phyloP scores from a whole-genome alignment of 2,329 filamentous ascomycete genomes.

The Albifimbria verrucaria region DNA sequence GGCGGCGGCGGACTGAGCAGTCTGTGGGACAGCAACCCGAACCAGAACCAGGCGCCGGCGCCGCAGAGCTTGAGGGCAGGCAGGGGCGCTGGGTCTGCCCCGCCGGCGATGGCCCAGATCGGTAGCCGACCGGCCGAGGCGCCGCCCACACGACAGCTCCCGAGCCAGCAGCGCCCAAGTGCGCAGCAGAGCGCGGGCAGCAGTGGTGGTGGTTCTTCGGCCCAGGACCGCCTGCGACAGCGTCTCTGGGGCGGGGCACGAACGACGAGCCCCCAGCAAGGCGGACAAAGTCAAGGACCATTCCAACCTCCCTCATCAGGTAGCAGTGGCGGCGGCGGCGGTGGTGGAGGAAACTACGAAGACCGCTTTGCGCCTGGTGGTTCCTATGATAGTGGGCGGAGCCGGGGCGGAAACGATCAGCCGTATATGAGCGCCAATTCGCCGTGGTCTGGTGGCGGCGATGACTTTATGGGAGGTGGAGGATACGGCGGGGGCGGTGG shows the following conservation, averaged over 20 bases:
- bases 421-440: slow-evolving; percentile 44
- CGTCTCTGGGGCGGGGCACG: slow-evolving; percentile 65
- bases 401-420: slow-evolving; percentile 26
- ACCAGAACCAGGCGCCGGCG: slow-evolving; percentile 25
- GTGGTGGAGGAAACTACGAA: slow-evolving; percentile 35
- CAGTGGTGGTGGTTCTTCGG: slow-evolving; percentile 46
- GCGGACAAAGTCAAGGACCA: slow-evolving; percentile 32
- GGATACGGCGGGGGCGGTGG: slow-evolving; percentile 29
- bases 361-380: slow-evolving; percentile 44
- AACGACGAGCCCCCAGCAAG: slow-evolving; percentile 51
- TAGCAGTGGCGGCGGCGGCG: slow-evolving; percentile 24
- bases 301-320: slow-evolving; percentile 40
- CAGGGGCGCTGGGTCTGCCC: slow-evolving; percentile 16
- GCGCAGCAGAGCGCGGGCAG: slow-evolving; percentile 62
- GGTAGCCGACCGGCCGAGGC: slow-evolving; percentile 26
- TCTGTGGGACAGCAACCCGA: slow-evolving; percentile 52
- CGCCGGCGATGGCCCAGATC: neutral
- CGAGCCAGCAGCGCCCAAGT: slow-evolving; percentile 71
- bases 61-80: slow-evolving; percentile 44
- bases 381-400: slow-evolving; percentile 34
- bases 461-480: slow-evolving; percentile 32
- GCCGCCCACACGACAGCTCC: slow-evolving; percentile 48
- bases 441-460: slow-evolving; percentile 43
- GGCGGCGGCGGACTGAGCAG: slow-evolving; percentile 44
- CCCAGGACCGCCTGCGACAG: slow-evolving; percentile 80